Evolutionary conservation across 768 basidiomycete genomes (phyloP).

Genomic region (Crassisporium funariophilum): DNA sequence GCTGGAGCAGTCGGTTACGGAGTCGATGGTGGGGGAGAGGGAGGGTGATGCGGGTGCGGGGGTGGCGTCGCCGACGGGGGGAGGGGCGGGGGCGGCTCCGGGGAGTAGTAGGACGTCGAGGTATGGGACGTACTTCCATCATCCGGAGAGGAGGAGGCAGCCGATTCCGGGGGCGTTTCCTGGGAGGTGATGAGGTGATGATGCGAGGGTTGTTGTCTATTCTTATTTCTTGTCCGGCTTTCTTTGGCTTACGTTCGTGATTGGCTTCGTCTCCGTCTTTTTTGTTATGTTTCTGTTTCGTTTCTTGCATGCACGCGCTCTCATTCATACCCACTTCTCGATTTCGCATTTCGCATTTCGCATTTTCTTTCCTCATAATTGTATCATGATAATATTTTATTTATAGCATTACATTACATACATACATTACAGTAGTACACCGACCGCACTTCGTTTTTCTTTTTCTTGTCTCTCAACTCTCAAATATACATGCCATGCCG

Average conservation of each 20-base stretch:
- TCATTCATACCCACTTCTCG: not conserved
- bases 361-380: too few species aligned
- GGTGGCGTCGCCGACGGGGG: constrained; percentile 2
- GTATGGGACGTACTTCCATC: constrained; percentile 84
- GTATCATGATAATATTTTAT: not conserved
- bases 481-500: constrained; percentile 24
- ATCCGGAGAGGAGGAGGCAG: constrained; percentile 71
- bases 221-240: not conserved
- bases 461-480: constrained; percentile 2
- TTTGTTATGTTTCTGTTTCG: too few species aligned
- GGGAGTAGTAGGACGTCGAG: constrained; percentile 54
- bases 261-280: too few species aligned
- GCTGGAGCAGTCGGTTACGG: constrained; percentile 29
- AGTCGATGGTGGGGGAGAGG: constrained; percentile 27
- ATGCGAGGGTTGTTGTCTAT: not conserved
- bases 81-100: constrained; percentile 23
- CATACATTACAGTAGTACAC: not conserved
- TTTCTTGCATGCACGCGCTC: not conserved
- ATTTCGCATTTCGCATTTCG: too few species aligned
- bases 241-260: not conserved
- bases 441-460: not conserved
- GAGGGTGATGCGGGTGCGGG: constrained; percentile 14
- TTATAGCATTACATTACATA: constrained; percentile 6
- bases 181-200: not conserved
- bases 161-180: constrained; percentile 66